Evolutionary conservation across 345 rosid genomes (phyloP).

Genomic region (Acer saccharum): DNA sequence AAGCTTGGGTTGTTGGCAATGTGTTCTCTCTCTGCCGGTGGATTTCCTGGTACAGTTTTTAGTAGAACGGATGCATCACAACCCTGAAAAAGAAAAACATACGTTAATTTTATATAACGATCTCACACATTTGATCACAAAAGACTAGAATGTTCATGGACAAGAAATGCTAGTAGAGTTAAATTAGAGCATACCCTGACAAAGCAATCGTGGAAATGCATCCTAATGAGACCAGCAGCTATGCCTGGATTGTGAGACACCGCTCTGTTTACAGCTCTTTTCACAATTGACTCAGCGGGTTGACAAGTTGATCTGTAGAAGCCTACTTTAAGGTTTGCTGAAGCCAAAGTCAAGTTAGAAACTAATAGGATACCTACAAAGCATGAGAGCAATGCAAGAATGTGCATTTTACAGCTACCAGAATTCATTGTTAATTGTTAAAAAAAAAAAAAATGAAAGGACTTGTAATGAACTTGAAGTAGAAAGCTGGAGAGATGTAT

Average conservation of each 20-base stretch:
- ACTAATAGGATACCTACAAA: not conserved
- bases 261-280: conserved; percentile 25
- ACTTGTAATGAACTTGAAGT: too few relatives aligned
- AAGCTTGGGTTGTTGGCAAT: conserved; percentile 43
- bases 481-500: not conserved
- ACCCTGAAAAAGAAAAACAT: conserved; percentile 28
- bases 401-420: not conserved
- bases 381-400: not conserved
- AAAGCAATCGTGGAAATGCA: conserved; percentile 47
- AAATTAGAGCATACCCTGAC: conserved; percentile 27
- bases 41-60: conserved; percentile 24
- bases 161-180: not conserved
- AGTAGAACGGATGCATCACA: conserved; percentile 58
- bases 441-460: not conserved
- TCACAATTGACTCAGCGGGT: conserved; percentile 27
- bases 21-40: conserved; percentile 40
- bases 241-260: conserved; percentile 25
- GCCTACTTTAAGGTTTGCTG: conserved; percentile 23
- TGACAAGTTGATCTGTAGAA: conserved; percentile 31
- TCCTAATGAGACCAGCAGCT: conserved; percentile 38
- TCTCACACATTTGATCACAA: not conserved
- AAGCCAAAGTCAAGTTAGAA: conserved; percentile 14
- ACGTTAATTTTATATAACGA: not conserved
- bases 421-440: not conserved
- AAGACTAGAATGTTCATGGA: not conserved